These are phyloP conservation scores for Cyclocybe cylindracea DNA, from an alignment of 768 basidiomycete genomes.

Conservation along the genomic window DNA sequence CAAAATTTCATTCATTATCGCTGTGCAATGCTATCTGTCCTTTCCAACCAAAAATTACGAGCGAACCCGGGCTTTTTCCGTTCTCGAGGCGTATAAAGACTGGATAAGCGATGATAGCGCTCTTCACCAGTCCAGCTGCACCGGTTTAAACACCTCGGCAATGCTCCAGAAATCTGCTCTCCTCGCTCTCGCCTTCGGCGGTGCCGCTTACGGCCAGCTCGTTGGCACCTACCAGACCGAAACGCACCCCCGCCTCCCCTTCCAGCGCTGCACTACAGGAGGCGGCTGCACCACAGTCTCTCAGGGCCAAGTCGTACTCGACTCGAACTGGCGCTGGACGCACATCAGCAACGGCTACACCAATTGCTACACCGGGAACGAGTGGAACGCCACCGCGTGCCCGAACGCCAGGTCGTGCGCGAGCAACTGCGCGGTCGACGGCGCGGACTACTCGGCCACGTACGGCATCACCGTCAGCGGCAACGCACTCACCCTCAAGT, in stretches of 20 bases:
- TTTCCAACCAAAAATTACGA: not conserved
- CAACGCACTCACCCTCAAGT: constrained; percentile 47
- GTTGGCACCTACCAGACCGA: constrained; percentile 49
- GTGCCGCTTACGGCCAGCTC: constrained; percentile 47
- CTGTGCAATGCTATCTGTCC: not conserved
- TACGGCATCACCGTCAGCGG: constrained; percentile 54
- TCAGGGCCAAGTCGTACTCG: constrained; percentile 41
- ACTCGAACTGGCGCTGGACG: constrained; percentile 57
- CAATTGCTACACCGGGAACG: constrained; percentile 59
- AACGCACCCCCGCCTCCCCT: constrained; percentile 46
- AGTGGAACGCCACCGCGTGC: constrained; percentile 53
- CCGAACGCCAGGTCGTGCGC: constrained; percentile 49
- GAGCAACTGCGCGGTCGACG: constrained; percentile 42
- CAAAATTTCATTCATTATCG: not conserved
- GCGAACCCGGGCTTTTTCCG: constrained; percentile 3
- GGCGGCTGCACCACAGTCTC: constrained; percentile 38
- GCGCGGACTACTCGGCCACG: constrained; percentile 48
- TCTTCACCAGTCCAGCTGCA: constrained; percentile 4
- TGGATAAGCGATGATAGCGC: not conserved
- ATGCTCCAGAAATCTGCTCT: constrained; percentile 40
- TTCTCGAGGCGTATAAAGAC: constrained; percentile 1
- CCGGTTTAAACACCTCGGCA: not conserved
- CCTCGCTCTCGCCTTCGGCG: constrained; percentile 30
- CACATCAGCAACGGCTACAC: constrained; percentile 35
- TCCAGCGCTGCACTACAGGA: constrained; percentile 42